Evolutionary conservation across 2,329 filamentous ascomycete species (phyloP), one percentile per base, ranked within the genome.

Genomic region (Alternaria novae-zelandiae): DNA sequence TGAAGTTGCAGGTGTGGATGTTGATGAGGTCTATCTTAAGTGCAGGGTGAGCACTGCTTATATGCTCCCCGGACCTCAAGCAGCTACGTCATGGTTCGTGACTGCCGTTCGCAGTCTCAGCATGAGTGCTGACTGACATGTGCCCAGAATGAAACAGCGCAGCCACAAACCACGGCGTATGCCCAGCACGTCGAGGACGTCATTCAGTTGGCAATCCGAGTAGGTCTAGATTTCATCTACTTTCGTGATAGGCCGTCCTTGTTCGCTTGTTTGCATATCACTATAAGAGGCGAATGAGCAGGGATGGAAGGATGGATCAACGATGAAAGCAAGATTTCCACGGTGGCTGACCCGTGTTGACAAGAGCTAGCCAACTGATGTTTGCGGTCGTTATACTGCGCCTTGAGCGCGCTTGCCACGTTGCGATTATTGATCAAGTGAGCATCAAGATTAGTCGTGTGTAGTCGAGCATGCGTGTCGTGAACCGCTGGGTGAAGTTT

Each of bases 51-150:
- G 11, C 32, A 26, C 46, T 63, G 59, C 67, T 75, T 77, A 75
- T 74, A 70, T 74, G 65, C 53, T 57, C 17, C 45, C 49, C 41
- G 28, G 20, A 9, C 55, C 46, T 30, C 17, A 36, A 4, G 30
- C 32, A 59, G 43, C 62, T 75, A 76, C 73, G 73, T 77, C 74
- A 76, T 74, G 43, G 17, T 25, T 53, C 30, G 54, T 49, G 28
- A 47, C 58, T 66, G 51, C 62, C 56, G 36, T 59, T 57, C 59
- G 54, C 41, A 21, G 30, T 57, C 53, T 54, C 49, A 54, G 58
- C 54, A 63, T 61, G 54, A 64, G 59, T 47, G 47, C 54, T 59
- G 61, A 46, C 54, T 61, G 57, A 49, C 59, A 65, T 54, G 32
- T 57, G 60, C 54, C 44, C 54, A 44, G 59, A 57, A 36, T 32